Evolutionary conservation across 495 filamentous ascomycete genomes (phyloP), one percentile per base, ranked within the genome.

Genomic region (Neurospora sp.): DNA sequence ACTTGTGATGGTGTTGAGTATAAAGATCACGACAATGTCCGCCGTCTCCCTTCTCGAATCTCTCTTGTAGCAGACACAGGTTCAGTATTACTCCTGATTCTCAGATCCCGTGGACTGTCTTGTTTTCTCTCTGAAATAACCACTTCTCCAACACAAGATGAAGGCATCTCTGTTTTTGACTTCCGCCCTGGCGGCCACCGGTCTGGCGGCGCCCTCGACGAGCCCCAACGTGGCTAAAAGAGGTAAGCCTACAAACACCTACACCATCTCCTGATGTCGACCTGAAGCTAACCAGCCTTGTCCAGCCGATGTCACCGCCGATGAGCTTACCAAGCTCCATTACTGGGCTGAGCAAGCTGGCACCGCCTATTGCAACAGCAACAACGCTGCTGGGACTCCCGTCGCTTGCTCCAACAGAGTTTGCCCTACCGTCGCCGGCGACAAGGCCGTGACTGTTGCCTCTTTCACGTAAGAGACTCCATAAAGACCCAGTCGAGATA

Each of bases 291-390:
- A 61, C 14, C 27, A 61, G 27, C 53, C 27, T 61, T 61, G 6
- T 61, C 53, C 53, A 61, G 53, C 35, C 53, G 16, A 14, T 1
- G 74, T 83, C 39, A 80, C 85, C 0, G 18, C 77, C 0, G 73
- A 73, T 2, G 78, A 86, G 39, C 77, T 90, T n/a, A 68, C 78
- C 31, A 82, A 86, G 48, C 81, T 95, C 65, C 80, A 84, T 5
- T 82, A 93, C 73, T 92, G 86, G 77, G 86, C 90, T 18, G 88
- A 95, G 77, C 95, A 90, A 79, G 83, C 92, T 2, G 90, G 85
- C 0, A 90, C 92, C 0, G 82, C 89, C 6, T 93, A 92, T 79
- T 96, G 93, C 79, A 83, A 87, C 42, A 82, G 75, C 69, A 83
- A 90, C 71, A 85, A 85, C 59, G 46, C 74, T 8, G 79, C 86